phyloP scores from a whole-genome alignment of 306 rosid species.

The Hippophae tibetana region DNA sequence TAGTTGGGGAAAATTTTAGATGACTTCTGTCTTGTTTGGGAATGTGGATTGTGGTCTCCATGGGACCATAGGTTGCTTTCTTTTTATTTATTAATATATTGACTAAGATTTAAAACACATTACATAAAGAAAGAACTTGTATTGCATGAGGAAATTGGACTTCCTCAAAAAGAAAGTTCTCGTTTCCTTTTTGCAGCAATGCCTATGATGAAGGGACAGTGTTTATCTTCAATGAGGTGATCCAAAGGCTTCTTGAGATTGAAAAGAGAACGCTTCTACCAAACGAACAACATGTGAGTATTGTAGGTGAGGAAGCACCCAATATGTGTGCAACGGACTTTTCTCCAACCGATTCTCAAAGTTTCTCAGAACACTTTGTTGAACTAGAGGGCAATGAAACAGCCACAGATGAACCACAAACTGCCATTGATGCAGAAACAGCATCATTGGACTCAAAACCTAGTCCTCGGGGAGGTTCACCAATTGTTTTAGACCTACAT shows the following conservation, averaged over 20 bases:
- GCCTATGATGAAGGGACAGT: conserved; percentile 37
- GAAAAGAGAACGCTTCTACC: conserved; percentile 31
- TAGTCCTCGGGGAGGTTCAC: conserved; percentile 21
- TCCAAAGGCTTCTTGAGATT: conserved; percentile 44
- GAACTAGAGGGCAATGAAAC: conserved; percentile 18
- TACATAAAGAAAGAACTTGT: background rate
- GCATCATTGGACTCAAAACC: conserved; percentile 14
- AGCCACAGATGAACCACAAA: conserved; percentile 21
- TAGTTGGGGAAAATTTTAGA: background rate
- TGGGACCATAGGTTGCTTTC: no score
- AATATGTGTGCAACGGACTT: conserved; percentile 11
- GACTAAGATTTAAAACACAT: no score
- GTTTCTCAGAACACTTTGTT: conserved; percentile 23
- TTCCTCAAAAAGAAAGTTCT: background rate
- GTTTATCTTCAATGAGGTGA: conserved; percentile 36
- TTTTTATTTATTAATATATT: no score
- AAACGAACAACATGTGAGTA: conserved; percentile 14
- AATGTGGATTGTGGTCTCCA: background rate
- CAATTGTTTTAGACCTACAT: background rate
- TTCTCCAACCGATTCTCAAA: conserved; percentile 13
- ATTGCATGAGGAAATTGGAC: background rate
- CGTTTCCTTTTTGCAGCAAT: conserved; percentile 28
- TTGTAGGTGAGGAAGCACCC: conserved; percentile 19
- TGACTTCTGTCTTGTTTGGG: background rate
- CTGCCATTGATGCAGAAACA: conserved; percentile 14